A percentile compares a stretch with the other conserved stretches of the same genome.
Evolutionary conservation across 805 yeast genomes (phyloP).

Genomic region (Saccharomycopsis schoenii): DNA sequence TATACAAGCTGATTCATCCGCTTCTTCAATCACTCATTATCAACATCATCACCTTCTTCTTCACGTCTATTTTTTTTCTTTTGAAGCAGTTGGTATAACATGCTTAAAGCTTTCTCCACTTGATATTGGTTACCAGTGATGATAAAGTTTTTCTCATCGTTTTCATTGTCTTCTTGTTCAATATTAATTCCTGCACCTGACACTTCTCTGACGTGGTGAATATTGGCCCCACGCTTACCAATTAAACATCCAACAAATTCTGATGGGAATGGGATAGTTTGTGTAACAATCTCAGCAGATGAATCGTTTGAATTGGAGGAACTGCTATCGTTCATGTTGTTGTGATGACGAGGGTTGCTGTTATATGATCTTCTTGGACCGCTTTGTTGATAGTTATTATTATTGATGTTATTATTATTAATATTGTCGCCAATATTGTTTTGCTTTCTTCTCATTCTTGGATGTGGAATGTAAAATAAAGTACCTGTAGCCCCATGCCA

Average conservation of each 20-base stretch:
- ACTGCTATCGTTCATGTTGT: conserved; percentile 4
- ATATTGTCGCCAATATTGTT: too few species aligned
- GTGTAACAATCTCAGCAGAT: conserved; percentile 23
- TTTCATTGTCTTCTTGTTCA: conserved; percentile 55
- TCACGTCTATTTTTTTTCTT: conserved; percentile 41
- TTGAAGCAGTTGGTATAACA: conserved; percentile 47
- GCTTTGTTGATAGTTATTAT: conserved; percentile 5
- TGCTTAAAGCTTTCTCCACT: conserved; percentile 49
- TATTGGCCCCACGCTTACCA: conserved; percentile 78
- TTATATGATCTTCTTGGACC: conserved; percentile 4
- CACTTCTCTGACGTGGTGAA: conserved; percentile 72
- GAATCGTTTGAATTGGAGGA: conserved; percentile 5
- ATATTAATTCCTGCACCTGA: conserved; percentile 75
- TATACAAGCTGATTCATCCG: neutral
- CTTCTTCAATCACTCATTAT: neutral
- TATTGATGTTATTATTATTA: conserved; percentile 11
- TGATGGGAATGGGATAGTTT: conserved; percentile 54
- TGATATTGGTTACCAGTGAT: conserved; percentile 44
- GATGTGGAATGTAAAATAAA: conserved; percentile 48
- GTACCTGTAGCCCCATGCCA: conserved; percentile 58
- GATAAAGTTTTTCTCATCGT: conserved; percentile 59
- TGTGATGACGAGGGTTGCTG: conserved; percentile 10
- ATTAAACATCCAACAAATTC: conserved; percentile 84
- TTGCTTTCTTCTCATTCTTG: conserved; percentile 16
- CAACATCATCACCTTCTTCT: neutral